Evolutionary conservation across 2,329 filamentous ascomycete genomes (phyloP), one percentile per base, ranked within the genome.

Genomic region (Cladorrhinum sp.): DNA sequence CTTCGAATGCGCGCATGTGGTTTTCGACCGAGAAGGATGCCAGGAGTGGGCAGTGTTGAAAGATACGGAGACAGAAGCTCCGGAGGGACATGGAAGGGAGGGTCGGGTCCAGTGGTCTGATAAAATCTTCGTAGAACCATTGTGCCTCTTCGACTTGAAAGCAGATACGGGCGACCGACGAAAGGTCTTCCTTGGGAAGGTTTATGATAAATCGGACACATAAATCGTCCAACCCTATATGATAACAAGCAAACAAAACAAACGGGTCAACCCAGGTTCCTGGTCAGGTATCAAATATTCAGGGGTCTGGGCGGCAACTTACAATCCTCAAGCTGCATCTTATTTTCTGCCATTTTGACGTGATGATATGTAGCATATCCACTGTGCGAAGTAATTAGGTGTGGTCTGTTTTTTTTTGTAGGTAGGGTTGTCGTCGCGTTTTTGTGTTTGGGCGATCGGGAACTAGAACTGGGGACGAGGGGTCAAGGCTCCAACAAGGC

Each of bases 61-160:
- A 97, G 69, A 99, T 96, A 68, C 89, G 86, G 62, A 96, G 81
- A 69, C 91, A 93, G 76, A 99, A 99, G 55, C 83, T 87, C 67
- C 91, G 88, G 32, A 99, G 83, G 50, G 87, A 86, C 81, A 98
- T 89, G 58, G 90, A 92, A 3, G 95, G 95, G 10, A 99, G 82
- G 41, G 83, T 83, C 56, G 92, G 88, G 75, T 97, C 90, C 65
- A 95, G 81, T 41, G 93, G 93, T 52, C 95, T 91, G 74, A 99
- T 92, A 73, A 99, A 99, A 77, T 99, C 95, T 81, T 99, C 95
- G 85, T 99, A 99, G 77, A 96, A 99, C 95, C 95, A 99, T 86
- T 99, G 96, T 69, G 95, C 95, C 77, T 99, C 96, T 77, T 99
- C 95, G 68, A 99, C 90, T 77, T 98, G 93, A 75, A 99, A 99